Evolutionary conservation across 352 stramenopile genomes (phyloP).

Genomic region (Globisporangium alternatum): DNA sequence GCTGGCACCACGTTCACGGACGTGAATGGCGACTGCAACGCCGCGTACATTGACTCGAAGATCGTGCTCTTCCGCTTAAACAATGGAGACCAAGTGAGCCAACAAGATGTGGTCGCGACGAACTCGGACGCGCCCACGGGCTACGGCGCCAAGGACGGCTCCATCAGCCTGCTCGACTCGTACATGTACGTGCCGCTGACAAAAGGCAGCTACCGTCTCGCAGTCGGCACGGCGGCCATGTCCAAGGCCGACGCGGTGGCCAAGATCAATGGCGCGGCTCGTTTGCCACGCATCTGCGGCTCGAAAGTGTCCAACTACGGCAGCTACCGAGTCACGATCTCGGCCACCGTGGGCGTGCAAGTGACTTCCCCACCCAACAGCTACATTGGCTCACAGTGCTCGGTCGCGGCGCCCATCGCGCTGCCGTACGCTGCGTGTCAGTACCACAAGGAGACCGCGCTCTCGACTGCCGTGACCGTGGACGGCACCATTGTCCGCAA

Average conservation of each 20-base stretch:
- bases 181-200: conserved; percentile 42
- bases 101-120: conserved; percentile 23
- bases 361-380: conserved; percentile 27
- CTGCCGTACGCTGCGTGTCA: conserved; percentile 39
- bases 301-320: conserved; percentile 58
- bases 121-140: conserved; percentile 51
- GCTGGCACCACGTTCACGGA: conserved; percentile 35
- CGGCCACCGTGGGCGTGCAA: conserved; percentile 28
- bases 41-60: conserved; percentile 57
- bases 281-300: conserved; percentile 41
- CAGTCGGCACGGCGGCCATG: conserved; percentile 51
- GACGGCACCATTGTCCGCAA: conserved; percentile 59
- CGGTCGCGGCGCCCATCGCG: conserved; percentile 17
- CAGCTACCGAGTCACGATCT: conserved; percentile 62
- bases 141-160: conserved; percentile 48
- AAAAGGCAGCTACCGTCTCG: conserved; percentile 52
- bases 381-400: conserved; percentile 71
- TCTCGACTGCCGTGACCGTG: conserved; percentile 28
- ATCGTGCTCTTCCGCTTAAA: conserved; percentile 52
- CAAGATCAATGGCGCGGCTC: conserved; percentile 40
- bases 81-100: conserved; percentile 17
- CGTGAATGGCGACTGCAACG: conserved; percentile 71
- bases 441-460: conserved; percentile 53
- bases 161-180: conserved; percentile 47
- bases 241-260: conserved; percentile 35